Base-by-base conservation (phyloP, 1,284 basidiomycete species). In the Ganoderma resinaceum region DNA sequence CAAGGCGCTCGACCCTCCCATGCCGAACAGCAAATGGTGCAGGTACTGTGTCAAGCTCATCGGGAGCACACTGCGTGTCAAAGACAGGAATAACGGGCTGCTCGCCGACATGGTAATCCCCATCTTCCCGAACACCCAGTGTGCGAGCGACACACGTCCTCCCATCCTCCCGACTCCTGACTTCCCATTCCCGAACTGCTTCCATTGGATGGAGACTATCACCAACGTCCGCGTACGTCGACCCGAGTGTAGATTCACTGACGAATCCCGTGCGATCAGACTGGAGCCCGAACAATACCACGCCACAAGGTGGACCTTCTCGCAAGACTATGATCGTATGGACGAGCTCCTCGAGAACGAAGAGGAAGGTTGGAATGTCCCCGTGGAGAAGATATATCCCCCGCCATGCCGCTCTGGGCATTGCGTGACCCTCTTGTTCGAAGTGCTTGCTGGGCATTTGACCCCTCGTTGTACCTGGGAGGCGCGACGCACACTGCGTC, bases 1-100 rank as follows among this genome's bases (percentile, higher is more conserved):
- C 60, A 46, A 66, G 59, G 5, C 33, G 14, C 26, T 33, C 31
- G 40, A 43, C 2, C 61, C 66, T 12, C 67, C 67, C 4, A 26
- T 46, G 2, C 67, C 55, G 14, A 37, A 52, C 4, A 61, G 42
- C 11, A 37, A 52, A 1, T 43, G 42, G 42, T 43, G 42, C 20
- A 16, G 42, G 16, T 43, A 43, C 42, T 43, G 16, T 6, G 7
- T 43, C 16, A 43, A 20, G 16, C 42, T 20, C 16, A 43, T 43
- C 18, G 42, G 42, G 0, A 20, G 3, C n/a, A n/a, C 42, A 6
- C 18, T 43, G 42, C 16, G 42, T 6, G 16, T 18, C 16, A 18
- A 3, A 7, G 42, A 43, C 18, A 43, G 18, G 42, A 43, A 43
- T 20, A 6, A 18, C 18, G 16, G 18, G 18, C 7, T 43, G 6